A percentile compares a stretch with the other conserved stretches of the same genome.
phyloP scores from a whole-genome alignment of 306 rosid species.

The Hippophae tibetana region DNA sequence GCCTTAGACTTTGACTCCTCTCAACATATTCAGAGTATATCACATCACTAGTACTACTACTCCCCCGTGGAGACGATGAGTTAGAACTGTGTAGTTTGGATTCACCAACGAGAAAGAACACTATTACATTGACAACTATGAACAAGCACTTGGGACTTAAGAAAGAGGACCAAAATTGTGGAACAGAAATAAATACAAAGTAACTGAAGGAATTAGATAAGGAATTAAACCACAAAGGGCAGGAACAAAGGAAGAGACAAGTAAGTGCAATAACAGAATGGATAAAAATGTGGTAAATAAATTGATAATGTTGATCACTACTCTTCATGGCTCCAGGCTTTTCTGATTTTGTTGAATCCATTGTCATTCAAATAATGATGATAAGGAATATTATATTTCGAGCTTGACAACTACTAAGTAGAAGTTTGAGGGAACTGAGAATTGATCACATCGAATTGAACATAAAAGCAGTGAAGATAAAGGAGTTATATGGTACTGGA shows the following conservation, averaged over 20 bases:
- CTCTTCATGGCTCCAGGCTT: conserved; percentile 22
- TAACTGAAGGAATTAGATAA: conserved; percentile 22
- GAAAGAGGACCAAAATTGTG: conserved; percentile 19
- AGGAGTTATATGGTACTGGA: conserved; percentile 17
- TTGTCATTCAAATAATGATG: background rate
- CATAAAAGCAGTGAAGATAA: conserved; percentile 11
- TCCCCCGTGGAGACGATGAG: background rate
- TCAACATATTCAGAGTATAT: conserved; percentile 21
- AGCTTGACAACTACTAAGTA: background rate
- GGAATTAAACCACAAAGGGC: conserved; percentile 24
- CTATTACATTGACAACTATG: conserved; percentile 31
- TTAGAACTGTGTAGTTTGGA: conserved; percentile 16
- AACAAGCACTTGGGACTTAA: conserved; percentile 31
- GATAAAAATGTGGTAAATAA: conserved; percentile 19
- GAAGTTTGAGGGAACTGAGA: background rate
- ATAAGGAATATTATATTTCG: background rate
- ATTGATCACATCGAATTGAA: conserved; percentile 22
- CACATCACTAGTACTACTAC: background rate
- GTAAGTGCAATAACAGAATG: conserved; percentile 22
- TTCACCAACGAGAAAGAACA: conserved; percentile 35
- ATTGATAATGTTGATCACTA: conserved; percentile 5
- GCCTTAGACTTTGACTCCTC: conserved; percentile 18
- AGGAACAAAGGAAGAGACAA: conserved; percentile 25
- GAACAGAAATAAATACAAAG: conserved; percentile 14
- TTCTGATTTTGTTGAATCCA: conserved; percentile 18